These are phyloP conservation scores for Pugionium cornutum DNA, from an alignment of 345 rosid genomes.

Conservation along the genomic window DNA sequence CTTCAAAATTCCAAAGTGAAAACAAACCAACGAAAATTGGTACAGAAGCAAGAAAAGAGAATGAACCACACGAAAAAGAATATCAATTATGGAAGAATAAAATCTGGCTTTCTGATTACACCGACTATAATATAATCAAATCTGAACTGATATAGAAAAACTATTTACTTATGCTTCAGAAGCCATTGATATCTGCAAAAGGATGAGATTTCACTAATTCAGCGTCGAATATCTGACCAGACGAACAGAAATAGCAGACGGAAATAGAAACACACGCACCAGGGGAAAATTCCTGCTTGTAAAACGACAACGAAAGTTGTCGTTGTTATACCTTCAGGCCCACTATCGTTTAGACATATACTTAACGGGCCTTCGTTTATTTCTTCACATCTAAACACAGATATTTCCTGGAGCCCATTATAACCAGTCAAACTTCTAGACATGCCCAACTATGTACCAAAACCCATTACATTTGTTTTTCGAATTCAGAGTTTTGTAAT, in stretches of 20 bases:
- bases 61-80: conserved; percentile 57
- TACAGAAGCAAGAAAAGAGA: conserved; percentile 53
- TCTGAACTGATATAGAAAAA: conserved; percentile 37
- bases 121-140: conserved; percentile 84
- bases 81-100: too few species aligned
- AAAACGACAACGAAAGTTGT: conserved; percentile 10
- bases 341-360: conserved; percentile 5
- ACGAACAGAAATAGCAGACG: neutral
- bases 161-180: conserved; percentile 7
- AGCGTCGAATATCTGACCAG: conserved; percentile 30
- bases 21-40: conserved; percentile 10
- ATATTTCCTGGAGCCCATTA: too few species aligned
- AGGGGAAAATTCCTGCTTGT: neutral
- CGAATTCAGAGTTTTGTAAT: too few species aligned
- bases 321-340: conserved; percentile 27
- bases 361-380: conserved; percentile 24
- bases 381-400: neutral
- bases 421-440: too few species aligned
- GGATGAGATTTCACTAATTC: neutral
- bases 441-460: too few species aligned
- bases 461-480: too few species aligned
- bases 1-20: conserved; percentile 45
- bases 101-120: conserved; percentile 43
- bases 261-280: neutral
- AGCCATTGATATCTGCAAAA: conserved; percentile 44